Conservation (phyloP, 2,329 filamentous ascomycete genomes). For the Fonsecaea pedrosoi region DNA sequence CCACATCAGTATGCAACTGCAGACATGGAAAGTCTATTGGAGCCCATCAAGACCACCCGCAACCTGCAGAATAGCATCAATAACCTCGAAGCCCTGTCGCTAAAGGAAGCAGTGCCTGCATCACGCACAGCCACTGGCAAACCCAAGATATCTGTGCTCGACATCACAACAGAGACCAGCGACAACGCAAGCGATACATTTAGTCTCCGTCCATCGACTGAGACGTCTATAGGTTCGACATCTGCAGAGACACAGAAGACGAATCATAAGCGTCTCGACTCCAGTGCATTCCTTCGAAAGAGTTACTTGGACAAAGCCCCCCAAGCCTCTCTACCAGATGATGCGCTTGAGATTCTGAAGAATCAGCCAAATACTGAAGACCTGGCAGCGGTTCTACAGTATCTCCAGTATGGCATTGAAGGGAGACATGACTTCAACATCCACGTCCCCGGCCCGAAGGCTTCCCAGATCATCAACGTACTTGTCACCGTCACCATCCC, state of each 20-base stretch:
- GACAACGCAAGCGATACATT: constrained; percentile 24
- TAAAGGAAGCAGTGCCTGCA: constrained; percentile 27
- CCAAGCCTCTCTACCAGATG: constrained; percentile 46
- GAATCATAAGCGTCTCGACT: constrained; percentile 34
- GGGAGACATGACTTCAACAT: constrained; percentile 55
- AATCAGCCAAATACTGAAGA: constrained; percentile 67
- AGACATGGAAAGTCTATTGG: constrained; percentile 61
- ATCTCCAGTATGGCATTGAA: constrained; percentile 52
- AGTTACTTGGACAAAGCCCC: constrained; percentile 33
- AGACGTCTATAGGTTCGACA: constrained; percentile 46
- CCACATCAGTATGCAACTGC: constrained; percentile 18
- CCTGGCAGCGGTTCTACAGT: constrained; percentile 61
- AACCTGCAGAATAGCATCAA: constrained; percentile 55
- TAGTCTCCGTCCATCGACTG: constrained; percentile 29
- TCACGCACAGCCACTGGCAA: constrained; percentile 19
- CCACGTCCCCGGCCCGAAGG: constrained; percentile 67
- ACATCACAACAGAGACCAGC: constrained; percentile 24
- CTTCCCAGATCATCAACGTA: constrained; percentile 75
- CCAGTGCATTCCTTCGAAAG: constrained; percentile 37
- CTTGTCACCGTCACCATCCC: constrained; percentile 77
- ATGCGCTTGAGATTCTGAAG: constrained; percentile 66
- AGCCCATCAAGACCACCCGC: constrained; percentile 62
- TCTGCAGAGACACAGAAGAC: constrained; percentile 17
- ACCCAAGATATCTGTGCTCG: constrained; percentile 36
- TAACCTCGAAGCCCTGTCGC: constrained; percentile 47